phyloP scores from a whole-genome alignment of 2,329 filamentous ascomycete genomes.

The Calonectria pseudoturangicola region DNA sequence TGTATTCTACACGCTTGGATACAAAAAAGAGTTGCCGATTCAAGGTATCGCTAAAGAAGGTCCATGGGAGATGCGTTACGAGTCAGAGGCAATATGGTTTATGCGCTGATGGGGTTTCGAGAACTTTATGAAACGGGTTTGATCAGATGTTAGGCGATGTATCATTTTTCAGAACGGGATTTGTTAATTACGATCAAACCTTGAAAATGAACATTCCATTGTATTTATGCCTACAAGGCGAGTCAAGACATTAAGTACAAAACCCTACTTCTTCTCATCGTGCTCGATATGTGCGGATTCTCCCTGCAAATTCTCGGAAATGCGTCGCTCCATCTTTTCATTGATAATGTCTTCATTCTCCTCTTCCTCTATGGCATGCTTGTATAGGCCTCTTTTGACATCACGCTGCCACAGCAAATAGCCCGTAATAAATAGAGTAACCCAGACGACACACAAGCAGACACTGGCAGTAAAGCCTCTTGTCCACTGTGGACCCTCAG shows the following conservation, averaged over 20 bases:
- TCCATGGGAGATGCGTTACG: too few relatives aligned
- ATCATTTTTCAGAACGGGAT: constrained; percentile 21
- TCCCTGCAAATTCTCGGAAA: background rate
- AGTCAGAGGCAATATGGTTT: too few relatives aligned
- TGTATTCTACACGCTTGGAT: too few relatives aligned
- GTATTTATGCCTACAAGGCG: too few relatives aligned
- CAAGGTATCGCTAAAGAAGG: too few relatives aligned
- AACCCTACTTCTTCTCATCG: background rate
- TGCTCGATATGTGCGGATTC: background rate
- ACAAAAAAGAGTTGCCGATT: too few relatives aligned
- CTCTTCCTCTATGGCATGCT: constrained; percentile 47
- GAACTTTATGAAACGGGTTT: too few relatives aligned
- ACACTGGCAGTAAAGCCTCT: constrained; percentile 51
- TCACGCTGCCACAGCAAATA: constrained; percentile 58
- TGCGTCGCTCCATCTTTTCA: constrained; percentile 41
- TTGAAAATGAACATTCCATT: too few relatives aligned
- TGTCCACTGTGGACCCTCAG: constrained; percentile 46
- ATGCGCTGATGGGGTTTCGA: too few relatives aligned
- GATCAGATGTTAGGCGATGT: too few relatives aligned
- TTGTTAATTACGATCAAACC: too few relatives aligned
- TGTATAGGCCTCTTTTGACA: constrained; percentile 50
- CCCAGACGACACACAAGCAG: constrained; percentile 53
- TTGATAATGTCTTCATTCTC: constrained; percentile 50
- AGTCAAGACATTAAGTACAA: background rate
- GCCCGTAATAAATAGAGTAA: constrained; percentile 56